Evolutionary conservation across 352 stramenopile genomes (phyloP).

Genomic region (Phytophthora ohioensis): DNA sequence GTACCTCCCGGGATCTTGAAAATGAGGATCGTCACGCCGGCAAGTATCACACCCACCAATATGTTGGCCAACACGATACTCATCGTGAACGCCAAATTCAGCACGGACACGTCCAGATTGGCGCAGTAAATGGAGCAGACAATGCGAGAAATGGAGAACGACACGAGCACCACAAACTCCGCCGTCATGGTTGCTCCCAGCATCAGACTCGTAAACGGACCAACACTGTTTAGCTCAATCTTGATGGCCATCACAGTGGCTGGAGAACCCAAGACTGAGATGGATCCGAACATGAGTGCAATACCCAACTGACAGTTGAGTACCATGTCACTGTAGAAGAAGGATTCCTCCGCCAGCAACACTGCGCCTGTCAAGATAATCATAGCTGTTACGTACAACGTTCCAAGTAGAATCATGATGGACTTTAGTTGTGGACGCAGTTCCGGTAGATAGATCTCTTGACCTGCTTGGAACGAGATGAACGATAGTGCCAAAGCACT

Average conservation of each 20-base stretch:
- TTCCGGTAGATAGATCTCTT: constrained; percentile 71
- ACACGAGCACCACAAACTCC: constrained; percentile 74
- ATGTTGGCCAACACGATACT: constrained; percentile 64
- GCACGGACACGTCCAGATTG: constrained; percentile 56
- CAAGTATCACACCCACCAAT: constrained; percentile 50
- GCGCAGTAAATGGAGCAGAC: constrained; percentile 68
- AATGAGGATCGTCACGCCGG: constrained; percentile 56
- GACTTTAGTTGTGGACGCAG: constrained; percentile 63
- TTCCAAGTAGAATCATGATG: constrained; percentile 53
- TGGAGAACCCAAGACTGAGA: constrained; percentile 68
- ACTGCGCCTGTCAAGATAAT: constrained; percentile 51
- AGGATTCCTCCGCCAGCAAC: constrained; percentile 44
- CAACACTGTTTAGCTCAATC: constrained; percentile 77
- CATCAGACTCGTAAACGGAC: constrained; percentile 79
- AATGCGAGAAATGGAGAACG: constrained; percentile 70
- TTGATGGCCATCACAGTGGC: constrained; percentile 81
- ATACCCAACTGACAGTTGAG: constrained; percentile 62
- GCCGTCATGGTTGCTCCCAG: constrained; percentile 71
- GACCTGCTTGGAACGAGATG: constrained; percentile 75
- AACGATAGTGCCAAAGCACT: constrained; percentile 73
- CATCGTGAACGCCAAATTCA: constrained; percentile 66
- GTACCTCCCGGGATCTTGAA: constrained; percentile 59
- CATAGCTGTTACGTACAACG: constrained; percentile 60
- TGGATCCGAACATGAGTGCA: constrained; percentile 74
- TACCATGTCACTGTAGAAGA: constrained; percentile 58